Conservation (phyloP, 495 filamentous ascomycete genomes). For the Oidiodendron maius region DNA sequence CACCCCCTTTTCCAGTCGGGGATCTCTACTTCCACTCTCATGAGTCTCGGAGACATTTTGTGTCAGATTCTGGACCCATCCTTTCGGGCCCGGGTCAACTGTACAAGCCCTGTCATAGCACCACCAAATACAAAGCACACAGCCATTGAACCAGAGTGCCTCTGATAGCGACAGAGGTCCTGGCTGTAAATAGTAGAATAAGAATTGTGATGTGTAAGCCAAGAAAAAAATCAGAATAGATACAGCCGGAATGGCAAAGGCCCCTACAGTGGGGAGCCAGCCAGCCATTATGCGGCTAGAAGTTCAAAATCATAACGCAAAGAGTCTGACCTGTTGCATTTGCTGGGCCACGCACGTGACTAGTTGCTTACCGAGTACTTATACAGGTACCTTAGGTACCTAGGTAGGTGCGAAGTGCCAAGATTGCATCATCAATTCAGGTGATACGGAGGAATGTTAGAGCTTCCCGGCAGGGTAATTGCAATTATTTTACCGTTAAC, state of each 20-base stretch:
- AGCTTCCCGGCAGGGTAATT: too few relatives aligned
- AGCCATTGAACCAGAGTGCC: slow-evolving; percentile 63
- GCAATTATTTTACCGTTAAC: too few relatives aligned
- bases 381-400: too few relatives aligned
- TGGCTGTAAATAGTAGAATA: slow-evolving; percentile 71
- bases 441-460: too few relatives aligned
- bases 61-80: slow-evolving; percentile 16
- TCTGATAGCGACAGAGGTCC: slow-evolving; percentile 57
- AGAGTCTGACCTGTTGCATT: too few relatives aligned
- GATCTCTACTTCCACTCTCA: slow-evolving; percentile 10
- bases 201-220: slow-evolving; percentile 74
- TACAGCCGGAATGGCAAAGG: slow-evolving; percentile 62
- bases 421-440: too few relatives aligned
- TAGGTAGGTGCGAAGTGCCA: too few relatives aligned
- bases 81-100: slow-evolving; percentile 63
- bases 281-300: not conserved
- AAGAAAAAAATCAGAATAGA: slow-evolving; percentile 68
- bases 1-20: slow-evolving; percentile 26
- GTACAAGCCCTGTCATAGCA: slow-evolving; percentile 73
- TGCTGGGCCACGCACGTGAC: too few relatives aligned
- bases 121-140: slow-evolving; percentile 68
- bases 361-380: too few relatives aligned
- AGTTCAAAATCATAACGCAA: too few relatives aligned
- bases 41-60: slow-evolving; percentile 7
- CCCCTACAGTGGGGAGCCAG: slow-evolving; percentile 18